These are phyloP conservation scores for Elsinoe arachidis DNA, from an alignment of 2,329 filamentous ascomycete species.

Conservation along the genomic window DNA sequence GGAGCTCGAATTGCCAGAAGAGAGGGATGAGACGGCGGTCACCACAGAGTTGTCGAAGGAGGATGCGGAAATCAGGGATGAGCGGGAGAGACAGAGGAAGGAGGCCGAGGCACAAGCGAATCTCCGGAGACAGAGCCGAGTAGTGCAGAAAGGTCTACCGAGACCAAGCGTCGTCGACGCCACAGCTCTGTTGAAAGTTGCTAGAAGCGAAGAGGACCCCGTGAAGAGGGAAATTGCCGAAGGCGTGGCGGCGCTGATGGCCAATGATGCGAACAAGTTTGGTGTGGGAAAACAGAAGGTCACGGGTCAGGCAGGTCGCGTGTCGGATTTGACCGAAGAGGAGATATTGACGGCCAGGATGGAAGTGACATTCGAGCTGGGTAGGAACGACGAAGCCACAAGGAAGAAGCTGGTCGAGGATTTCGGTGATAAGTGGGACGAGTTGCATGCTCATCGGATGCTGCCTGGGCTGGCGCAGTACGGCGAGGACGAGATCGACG, in stretches of 20 bases:
- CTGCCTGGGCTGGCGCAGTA: conserved; percentile 77
- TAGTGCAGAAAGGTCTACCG: conserved; percentile 78
- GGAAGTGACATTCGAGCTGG: conserved; percentile 63
- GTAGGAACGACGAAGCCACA: conserved; percentile 35
- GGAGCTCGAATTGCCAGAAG: conserved; percentile 86
- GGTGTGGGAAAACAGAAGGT: conserved; percentile 58
- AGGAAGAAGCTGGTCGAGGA: conserved; percentile 40
- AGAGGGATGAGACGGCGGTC: conserved; percentile 53
- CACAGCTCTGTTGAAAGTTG: conserved; percentile 55
- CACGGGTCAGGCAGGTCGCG: conserved; percentile 38
- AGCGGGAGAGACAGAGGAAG: conserved; percentile 51
- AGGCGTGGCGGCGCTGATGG: conserved; percentile 72
- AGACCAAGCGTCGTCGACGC: conserved; percentile 67
- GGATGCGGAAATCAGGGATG: conserved; percentile 66
- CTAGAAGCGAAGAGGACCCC: conserved; percentile 52
- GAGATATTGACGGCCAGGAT: conserved; percentile 66
- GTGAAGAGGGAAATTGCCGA: conserved; percentile 61
- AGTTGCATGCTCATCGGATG: conserved; percentile 37
- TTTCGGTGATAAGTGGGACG: conserved; percentile 46
- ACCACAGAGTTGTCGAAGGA: conserved; percentile 50
- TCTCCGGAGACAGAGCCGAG: conserved; percentile 75
- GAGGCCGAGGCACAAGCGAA: conserved; percentile 62
- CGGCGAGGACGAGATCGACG: conserved; percentile 64
- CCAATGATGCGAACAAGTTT: conserved; percentile 73
- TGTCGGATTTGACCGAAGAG: conserved; percentile 61